Percentiles rank a stretch among this genome's conserved stretches.
Conservation (phyloP, 306 rosid genomes). For the Glycine soja region DNA sequence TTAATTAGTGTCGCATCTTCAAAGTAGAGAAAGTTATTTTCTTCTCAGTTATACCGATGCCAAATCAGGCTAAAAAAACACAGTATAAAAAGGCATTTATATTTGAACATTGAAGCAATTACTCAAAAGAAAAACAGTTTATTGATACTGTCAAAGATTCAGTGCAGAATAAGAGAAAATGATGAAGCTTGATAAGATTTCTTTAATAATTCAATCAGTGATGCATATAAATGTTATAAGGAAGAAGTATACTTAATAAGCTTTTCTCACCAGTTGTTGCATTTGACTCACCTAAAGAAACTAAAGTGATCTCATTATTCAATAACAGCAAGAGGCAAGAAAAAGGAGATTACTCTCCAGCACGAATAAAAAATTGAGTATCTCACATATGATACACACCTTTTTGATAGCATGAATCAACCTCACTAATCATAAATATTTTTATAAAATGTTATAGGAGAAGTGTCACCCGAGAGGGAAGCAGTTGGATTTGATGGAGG, state of each 20-base stretch:
- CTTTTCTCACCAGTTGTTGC: no score
- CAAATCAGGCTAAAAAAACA: conserved; percentile 13
- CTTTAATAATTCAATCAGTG: background rate
- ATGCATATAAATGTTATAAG: background rate
- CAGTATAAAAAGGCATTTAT: background rate
- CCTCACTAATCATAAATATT: conserved; percentile 30
- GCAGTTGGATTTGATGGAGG: no score
- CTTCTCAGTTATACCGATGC: background rate
- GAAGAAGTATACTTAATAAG: no score
- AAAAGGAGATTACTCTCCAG: background rate
- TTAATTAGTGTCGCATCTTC: background rate
- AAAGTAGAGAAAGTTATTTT: background rate
- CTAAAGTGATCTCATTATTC: background rate
- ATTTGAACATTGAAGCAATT: background rate
- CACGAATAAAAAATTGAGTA: background rate
- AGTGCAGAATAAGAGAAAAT: background rate
- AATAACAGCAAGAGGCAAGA: background rate
- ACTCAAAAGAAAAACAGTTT: conserved; percentile 1
- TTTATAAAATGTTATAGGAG: background rate
- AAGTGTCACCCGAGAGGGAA: no score
- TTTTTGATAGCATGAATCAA: background rate
- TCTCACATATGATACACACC: background rate
- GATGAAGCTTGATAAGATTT: conserved; percentile 10
- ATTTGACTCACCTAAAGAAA: no score
- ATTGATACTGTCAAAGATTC: background rate